These are phyloP conservation scores for Rachicladosporium sp. DNA, from an alignment of 2,329 filamentous ascomycete species.

Conservation along the genomic window DNA sequence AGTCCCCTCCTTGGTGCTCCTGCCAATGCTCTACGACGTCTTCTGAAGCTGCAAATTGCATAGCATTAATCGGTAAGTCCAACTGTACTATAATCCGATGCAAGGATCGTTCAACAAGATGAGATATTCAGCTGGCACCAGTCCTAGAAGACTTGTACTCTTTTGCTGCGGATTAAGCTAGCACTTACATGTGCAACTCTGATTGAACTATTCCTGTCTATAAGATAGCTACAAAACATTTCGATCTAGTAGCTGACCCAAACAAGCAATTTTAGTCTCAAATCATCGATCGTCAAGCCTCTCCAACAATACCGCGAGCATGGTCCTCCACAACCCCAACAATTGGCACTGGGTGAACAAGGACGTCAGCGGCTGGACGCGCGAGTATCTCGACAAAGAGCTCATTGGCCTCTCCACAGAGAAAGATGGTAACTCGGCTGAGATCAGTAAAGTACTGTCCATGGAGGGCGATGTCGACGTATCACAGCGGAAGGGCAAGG, in stretches of 20 bases:
- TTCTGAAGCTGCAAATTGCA: no score
- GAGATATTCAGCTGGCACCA: conserved; percentile 54
- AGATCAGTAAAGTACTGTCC: conserved; percentile 77
- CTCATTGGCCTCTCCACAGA: conserved; percentile 64
- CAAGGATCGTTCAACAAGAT: conserved; percentile 32
- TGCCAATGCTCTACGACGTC: no score
- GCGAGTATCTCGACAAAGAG: conserved; percentile 68
- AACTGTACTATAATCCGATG: no score
- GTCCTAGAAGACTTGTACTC: conserved; percentile 53
- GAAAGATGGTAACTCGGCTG: conserved; percentile 69
- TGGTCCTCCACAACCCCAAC: conserved; percentile 99
- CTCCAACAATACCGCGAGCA: conserved; percentile 65
- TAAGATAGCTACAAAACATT: not conserved
- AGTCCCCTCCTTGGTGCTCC: no score
- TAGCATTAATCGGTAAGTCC: no score
- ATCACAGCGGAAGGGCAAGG: conserved; percentile 96
- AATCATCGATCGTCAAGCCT: not conserved
- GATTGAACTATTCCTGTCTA: not conserved
- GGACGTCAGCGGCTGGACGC: conserved; percentile 79
- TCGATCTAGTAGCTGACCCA: not conserved
- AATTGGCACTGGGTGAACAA: conserved; percentile 99
- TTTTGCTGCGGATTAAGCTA: conserved; percentile 34
- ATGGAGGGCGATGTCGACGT: conserved; percentile 98
- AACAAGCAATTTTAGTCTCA: not conserved
- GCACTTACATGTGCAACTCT: conserved; percentile 7